These are phyloP conservation scores for Echria macrotheca DNA, from an alignment of 495 filamentous ascomycete genomes.

Conservation along the genomic window DNA sequence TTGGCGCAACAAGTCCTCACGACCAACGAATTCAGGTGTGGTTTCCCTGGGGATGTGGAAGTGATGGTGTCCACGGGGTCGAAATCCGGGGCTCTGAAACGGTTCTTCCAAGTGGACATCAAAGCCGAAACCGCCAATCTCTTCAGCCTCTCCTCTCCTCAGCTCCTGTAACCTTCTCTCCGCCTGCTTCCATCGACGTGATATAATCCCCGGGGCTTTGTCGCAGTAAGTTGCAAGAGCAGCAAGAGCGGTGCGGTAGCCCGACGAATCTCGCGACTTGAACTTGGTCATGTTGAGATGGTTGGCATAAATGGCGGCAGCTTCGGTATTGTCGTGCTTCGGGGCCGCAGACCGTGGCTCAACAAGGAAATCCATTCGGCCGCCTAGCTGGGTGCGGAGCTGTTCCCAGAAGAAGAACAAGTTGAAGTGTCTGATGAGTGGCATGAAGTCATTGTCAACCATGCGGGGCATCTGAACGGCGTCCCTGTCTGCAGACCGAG, in stretches of 20 bases:
- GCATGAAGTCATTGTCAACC: neutral
- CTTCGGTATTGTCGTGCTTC: slow-evolving; percentile 1
- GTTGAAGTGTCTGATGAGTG: slow-evolving; percentile 7
- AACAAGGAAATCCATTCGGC: neutral
- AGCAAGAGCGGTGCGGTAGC: slow-evolving; percentile 1
- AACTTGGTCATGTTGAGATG: slow-evolving; percentile 6
- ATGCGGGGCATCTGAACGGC: neutral
- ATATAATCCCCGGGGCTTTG: slow-evolving; percentile 4
- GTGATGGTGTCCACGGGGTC: neutral
- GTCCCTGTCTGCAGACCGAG: neutral
- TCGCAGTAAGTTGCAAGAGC: slow-evolving; percentile 2
- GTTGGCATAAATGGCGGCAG: neutral
- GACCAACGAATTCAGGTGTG: slow-evolving; percentile 2
- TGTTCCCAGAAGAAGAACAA: slow-evolving; percentile 10
- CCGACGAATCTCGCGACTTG: neutral
- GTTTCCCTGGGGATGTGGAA: slow-evolving; percentile 4
- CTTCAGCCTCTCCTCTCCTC: slow-evolving; percentile 1
- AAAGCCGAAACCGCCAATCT: slow-evolving; percentile 7
- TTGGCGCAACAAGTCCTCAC: neutral
- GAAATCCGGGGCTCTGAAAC: neutral
- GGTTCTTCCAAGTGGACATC: slow-evolving; percentile 8
- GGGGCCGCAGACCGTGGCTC: slow-evolving; percentile 1
- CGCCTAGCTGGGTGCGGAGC: neutral
- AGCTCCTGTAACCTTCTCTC: neutral
- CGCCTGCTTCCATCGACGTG: slow-evolving; percentile 4